Base-by-base conservation (phyloP, 2,329 filamentous ascomycete species). In the Didymella pomorum region DNA sequence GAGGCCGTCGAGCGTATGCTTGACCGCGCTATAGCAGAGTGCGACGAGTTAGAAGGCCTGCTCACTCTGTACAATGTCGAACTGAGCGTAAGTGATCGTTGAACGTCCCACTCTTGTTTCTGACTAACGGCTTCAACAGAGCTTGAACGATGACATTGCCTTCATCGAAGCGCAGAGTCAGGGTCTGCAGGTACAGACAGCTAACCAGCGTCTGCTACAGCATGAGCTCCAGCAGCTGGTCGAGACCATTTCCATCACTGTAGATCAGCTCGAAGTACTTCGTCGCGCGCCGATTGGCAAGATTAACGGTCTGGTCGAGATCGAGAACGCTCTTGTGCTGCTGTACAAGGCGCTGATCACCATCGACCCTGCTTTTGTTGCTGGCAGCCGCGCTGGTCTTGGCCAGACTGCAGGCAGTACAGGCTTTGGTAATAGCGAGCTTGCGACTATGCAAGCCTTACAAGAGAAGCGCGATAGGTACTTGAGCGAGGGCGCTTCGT, bases 111-210 rank as follows among this genome's bases (percentile, higher is more conserved):
- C 3, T 2, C 18, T 2, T n/a, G 10, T 10, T 31, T 23, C 26
- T 29, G 62, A 64, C 74, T 78, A 61, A 76, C 53, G 3, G 7
- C 33, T 20, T 20, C 7, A 60, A 25, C 71, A 96, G 90, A 98
- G 93, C 47, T 83, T 99, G 28, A 93, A 93, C 56, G 94, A 98
- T 48, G 95, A 99, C 70, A 96, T 99, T 68, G 89, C 93, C 3
- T 98, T 96, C 74, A 98, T 99, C 64, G 95, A 99, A 79, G 93
- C 95, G 2, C 95, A 99, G 77, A 93, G 92, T 7, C 94, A 99
- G 79, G 95, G 95, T 81, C 81, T 99, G 45, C 95, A 99, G 71
- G 94, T 99, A 7, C 95, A 98, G 78, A 94, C 94, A 20, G 92
- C 95, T 39, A 99, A 99, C 70, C 95, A 99, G 75, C 97, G 97